Percentiles rank a stretch among this genome's conserved stretches.
phyloP scores from a whole-genome alignment of 2,329 filamentous ascomycete genomes.

The Blumeria hordei region DNA sequence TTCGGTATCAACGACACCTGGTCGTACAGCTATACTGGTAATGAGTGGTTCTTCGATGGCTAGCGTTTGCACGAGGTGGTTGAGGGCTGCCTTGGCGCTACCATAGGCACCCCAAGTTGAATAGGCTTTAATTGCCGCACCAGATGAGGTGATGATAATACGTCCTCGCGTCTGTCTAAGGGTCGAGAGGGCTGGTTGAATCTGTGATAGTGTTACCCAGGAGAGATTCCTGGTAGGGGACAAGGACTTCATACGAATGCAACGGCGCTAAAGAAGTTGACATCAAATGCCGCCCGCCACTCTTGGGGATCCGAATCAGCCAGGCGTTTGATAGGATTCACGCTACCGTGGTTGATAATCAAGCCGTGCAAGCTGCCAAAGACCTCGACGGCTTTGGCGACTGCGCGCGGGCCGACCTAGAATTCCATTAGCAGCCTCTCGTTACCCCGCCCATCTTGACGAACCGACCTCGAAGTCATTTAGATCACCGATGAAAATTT shows the following conservation, averaged over 20 bases:
- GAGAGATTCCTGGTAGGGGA: not conserved
- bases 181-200: slow-evolving; percentile 43
- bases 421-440: not conserved
- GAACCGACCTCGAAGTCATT: slow-evolving; percentile 23
- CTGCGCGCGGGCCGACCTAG: slow-evolving; percentile 30
- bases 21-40: slow-evolving; percentile 46
- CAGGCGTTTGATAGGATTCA: slow-evolving; percentile 53
- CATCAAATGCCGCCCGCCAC: slow-evolving; percentile 54
- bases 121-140: slow-evolving; percentile 44
- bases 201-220: slow-evolving; percentile 19
- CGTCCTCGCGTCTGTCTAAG: slow-evolving; percentile 44
- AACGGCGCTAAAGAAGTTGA: slow-evolving; percentile 71
- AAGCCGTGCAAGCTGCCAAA: slow-evolving; percentile 61
- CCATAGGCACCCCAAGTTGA: slow-evolving; percentile 61
- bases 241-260: slow-evolving; percentile 33
- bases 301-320: slow-evolving; percentile 41
- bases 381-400: slow-evolving; percentile 35
- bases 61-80: slow-evolving; percentile 52
- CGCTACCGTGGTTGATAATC: slow-evolving; percentile 66
- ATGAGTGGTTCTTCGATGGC: slow-evolving; percentile 55
- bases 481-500: slow-evolving; percentile 30
- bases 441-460: not conserved
- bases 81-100: slow-evolving; percentile 60
- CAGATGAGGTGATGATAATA: slow-evolving; percentile 59
- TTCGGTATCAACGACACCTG: slow-evolving; percentile 65